These are phyloP conservation scores for Ananas comosus DNA, from an alignment of 176 grass and related monocot species.

Conservation along the genomic window DNA sequence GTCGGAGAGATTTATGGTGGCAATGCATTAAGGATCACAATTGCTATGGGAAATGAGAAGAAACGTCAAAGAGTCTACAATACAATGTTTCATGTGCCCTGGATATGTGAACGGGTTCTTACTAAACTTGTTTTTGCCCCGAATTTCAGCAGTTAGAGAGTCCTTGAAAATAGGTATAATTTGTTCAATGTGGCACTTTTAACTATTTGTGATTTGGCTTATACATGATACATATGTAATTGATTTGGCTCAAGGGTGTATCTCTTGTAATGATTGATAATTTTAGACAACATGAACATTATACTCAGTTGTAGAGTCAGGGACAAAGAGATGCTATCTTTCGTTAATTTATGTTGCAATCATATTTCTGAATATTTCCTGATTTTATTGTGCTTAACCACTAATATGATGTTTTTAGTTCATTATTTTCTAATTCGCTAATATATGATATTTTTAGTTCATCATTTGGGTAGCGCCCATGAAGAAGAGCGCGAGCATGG, in stretches of 20 bases:
- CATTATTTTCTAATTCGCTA: no score
- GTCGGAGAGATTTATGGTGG: slow-evolving; percentile 82
- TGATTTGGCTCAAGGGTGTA: not conserved
- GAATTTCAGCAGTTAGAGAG: not conserved
- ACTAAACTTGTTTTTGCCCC: not conserved
- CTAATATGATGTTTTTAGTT: no score
- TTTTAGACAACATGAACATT: not conserved
- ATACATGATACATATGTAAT: not conserved
- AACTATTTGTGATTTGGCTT: not conserved
- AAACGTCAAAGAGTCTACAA: slow-evolving; percentile 93
- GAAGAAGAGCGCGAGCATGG: slow-evolving; percentile 99
- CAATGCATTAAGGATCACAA: slow-evolving; percentile 90
- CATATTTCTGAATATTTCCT: not conserved
- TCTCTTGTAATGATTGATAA: not conserved
- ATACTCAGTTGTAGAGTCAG: not conserved
- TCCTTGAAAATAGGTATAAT: not conserved
- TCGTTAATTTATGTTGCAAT: not conserved
- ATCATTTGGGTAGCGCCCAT: slow-evolving; percentile 34
- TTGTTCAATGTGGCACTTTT: not conserved
- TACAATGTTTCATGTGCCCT: slow-evolving; percentile 99
- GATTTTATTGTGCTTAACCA: not conserved
- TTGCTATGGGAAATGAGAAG: slow-evolving; percentile 90
- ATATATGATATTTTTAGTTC: no score
- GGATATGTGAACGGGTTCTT: slow-evolving; percentile 96
- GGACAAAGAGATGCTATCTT: not conserved